Percentiles rank a stretch among this genome's conserved stretches.
phyloP scores from a whole-genome alignment of 2,329 filamentous ascomycete genomes.

The Alternaria ethzedia region DNA sequence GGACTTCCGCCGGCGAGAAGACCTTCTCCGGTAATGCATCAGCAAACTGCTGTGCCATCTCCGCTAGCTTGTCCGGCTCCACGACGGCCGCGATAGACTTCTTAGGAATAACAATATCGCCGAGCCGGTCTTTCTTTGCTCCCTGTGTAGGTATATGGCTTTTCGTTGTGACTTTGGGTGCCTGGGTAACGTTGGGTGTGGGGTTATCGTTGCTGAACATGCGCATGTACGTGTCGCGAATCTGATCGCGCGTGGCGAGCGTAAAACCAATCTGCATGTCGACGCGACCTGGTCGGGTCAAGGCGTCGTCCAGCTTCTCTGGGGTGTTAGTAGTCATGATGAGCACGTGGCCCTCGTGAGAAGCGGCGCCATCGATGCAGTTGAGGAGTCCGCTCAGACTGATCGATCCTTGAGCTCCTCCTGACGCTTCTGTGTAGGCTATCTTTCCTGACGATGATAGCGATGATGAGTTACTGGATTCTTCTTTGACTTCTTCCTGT shows the following conservation, averaged over 20 bases:
- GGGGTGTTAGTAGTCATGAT: slow-evolving; percentile 85
- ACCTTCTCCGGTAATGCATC: slow-evolving; percentile 52
- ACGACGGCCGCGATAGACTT: slow-evolving; percentile 4
- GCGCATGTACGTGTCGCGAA: slow-evolving; percentile 51
- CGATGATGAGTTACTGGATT: no score
- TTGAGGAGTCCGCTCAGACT: slow-evolving; percentile 81
- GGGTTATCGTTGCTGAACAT: slow-evolving; percentile 38
- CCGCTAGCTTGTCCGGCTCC: slow-evolving; percentile 40
- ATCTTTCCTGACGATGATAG: no score
- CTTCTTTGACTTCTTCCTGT: no score
- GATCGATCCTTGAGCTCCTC: slow-evolving; percentile 54
- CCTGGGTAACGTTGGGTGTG: not conserved
- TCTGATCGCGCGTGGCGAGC: slow-evolving; percentile 50
- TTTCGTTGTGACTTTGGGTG: not conserved
- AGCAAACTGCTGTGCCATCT: slow-evolving; percentile 56
- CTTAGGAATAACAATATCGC: slow-evolving; percentile 12
- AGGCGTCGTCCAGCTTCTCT: slow-evolving; percentile 73
- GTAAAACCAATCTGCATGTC: slow-evolving; percentile 70
- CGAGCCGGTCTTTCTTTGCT: slow-evolving; percentile 14
- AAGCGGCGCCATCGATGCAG: slow-evolving; percentile 81
- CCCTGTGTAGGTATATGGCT: not conserved
- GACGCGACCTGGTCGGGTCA: slow-evolving; percentile 76
- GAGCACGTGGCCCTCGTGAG: slow-evolving; percentile 77
- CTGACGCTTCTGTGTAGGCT: no score
- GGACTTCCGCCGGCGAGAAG: slow-evolving; percentile 61